Evolutionary conservation across 2,329 filamentous ascomycete species (phyloP).

Genomic region (Sclerotinia nivalis): DNA sequence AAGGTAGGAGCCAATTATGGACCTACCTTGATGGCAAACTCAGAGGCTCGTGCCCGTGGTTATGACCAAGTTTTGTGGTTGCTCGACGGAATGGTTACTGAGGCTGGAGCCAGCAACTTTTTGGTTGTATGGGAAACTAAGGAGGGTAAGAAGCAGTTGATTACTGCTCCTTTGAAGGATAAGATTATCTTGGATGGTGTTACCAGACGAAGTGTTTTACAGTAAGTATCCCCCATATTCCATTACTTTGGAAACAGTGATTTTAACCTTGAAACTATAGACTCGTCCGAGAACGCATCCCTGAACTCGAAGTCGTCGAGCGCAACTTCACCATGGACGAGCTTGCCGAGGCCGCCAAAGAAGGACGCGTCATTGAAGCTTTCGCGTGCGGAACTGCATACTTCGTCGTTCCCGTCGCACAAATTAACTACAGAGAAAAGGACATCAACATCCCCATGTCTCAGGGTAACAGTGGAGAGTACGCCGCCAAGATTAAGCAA

Average conservation of each 20-base stretch:
- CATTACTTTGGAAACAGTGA: neutral
- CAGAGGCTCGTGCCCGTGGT: conserved; percentile 69
- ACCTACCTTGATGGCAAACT: conserved; percentile 75
- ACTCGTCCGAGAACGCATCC: conserved; percentile 23
- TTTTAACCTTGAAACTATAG: conserved; percentile 1
- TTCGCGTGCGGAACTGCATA: conserved; percentile 87
- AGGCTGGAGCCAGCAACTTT: conserved; percentile 91
- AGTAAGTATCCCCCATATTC: conserved; percentile 54
- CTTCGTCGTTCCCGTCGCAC: conserved; percentile 69
- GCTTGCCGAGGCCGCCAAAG: conserved; percentile 67
- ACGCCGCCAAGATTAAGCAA: conserved; percentile 63
- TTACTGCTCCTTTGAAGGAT: conserved; percentile 82
- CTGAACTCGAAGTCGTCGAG: conserved; percentile 69
- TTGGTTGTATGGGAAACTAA: conserved; percentile 76
- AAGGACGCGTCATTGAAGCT: conserved; percentile 78
- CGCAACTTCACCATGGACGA: conserved; percentile 80
- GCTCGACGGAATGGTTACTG: conserved; percentile 79
- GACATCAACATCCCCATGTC: conserved; percentile 64
- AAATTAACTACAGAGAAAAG: conserved; percentile 66
- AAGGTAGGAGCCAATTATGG: conserved; percentile 96
- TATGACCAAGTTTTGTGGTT: conserved; percentile 95
- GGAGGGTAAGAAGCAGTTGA: conserved; percentile 65
- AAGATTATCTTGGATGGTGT: conserved; percentile 86
- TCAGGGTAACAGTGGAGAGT: conserved; percentile 52
- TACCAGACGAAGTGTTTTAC: conserved; percentile 77